These are phyloP conservation scores for Cornus suecica DNA, from an alignment of 148 eudicot genomes.

Conservation along the genomic window DNA sequence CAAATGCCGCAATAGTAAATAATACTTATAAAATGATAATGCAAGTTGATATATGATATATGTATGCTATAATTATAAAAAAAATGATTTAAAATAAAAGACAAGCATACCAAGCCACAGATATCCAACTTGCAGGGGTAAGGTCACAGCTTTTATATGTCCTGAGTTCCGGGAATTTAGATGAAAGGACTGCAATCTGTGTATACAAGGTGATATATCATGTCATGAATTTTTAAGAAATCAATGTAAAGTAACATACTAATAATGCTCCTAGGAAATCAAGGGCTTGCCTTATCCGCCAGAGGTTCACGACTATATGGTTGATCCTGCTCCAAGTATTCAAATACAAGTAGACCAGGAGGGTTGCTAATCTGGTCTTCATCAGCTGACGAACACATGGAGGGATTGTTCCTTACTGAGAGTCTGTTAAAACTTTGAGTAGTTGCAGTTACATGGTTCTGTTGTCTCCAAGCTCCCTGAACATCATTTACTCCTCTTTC, in stretches of 20 bases:
- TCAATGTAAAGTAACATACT: neutral
- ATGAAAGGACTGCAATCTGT: conserved; percentile 72
- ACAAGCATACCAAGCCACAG: conserved; percentile 88
- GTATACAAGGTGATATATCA: conserved; percentile 4
- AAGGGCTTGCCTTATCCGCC: conserved; percentile 74
- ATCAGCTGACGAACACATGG: conserved; percentile 48
- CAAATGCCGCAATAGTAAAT: neutral
- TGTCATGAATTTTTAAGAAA: neutral
- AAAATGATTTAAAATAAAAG: neutral
- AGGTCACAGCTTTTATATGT: conserved; percentile 79
- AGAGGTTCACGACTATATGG: conserved; percentile 87
- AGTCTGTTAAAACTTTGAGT: conserved; percentile 46
- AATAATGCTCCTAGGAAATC: neutral
- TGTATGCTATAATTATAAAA: neutral
- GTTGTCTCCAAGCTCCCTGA: conserved; percentile 36
- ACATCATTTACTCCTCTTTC: conserved; percentile 35
- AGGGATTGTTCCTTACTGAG: conserved; percentile 32
- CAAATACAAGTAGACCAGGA: conserved; percentile 60
- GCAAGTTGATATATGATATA: no score
- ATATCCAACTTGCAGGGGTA: conserved; percentile 81
- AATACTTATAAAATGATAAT: neutral
- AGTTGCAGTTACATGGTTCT: conserved; percentile 30
- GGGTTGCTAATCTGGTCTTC: conserved; percentile 60
- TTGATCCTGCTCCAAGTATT: conserved; percentile 61
- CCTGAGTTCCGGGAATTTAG: conserved; percentile 56